Evolutionary conservation across 2,329 filamentous ascomycete species (phyloP).

Genomic region (Pseudogymnoascus sp.): DNA sequence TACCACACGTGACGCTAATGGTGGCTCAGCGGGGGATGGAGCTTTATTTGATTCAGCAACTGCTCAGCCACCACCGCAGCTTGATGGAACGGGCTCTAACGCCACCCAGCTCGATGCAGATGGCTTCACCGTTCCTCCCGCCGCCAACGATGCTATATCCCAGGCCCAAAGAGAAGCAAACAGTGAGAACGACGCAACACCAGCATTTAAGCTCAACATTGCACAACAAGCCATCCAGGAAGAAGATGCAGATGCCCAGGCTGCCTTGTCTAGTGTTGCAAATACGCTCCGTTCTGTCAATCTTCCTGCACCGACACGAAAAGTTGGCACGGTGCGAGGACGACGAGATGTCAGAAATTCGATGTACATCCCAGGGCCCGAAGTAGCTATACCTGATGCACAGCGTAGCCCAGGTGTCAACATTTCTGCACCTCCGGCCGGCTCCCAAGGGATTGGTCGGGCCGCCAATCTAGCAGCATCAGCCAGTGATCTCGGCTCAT

Average conservation of each 20-base stretch:
- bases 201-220: slow-evolving; percentile 71
- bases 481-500: slow-evolving; percentile 18
- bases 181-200: slow-evolving; percentile 46
- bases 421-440: slow-evolving; percentile 21
- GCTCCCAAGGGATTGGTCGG: neutral
- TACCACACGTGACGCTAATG: neutral
- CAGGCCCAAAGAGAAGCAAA: slow-evolving; percentile 62
- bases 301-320: slow-evolving; percentile 54
- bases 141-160: slow-evolving; percentile 57
- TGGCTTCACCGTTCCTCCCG: slow-evolving; percentile 64
- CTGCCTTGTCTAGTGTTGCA: slow-evolving; percentile 66
- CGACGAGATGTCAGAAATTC: slow-evolving; percentile 89
- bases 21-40: slow-evolving; percentile 13
- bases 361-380: slow-evolving; percentile 59
- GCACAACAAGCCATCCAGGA: slow-evolving; percentile 69
- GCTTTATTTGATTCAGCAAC: slow-evolving; percentile 38
- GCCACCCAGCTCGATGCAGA: slow-evolving; percentile 57
- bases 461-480: slow-evolving; percentile 2
- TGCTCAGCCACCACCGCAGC: slow-evolving; percentile 37
- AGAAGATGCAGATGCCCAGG: slow-evolving; percentile 66
- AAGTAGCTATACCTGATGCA: slow-evolving; percentile 12
- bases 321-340: slow-evolving; percentile 70
- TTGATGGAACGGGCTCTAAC: neutral
- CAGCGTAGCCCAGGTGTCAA: slow-evolving; percentile 11
- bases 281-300: slow-evolving; percentile 58